Base-by-base conservation (phyloP, 345 rosid species). In the Acer saccharum region DNA sequence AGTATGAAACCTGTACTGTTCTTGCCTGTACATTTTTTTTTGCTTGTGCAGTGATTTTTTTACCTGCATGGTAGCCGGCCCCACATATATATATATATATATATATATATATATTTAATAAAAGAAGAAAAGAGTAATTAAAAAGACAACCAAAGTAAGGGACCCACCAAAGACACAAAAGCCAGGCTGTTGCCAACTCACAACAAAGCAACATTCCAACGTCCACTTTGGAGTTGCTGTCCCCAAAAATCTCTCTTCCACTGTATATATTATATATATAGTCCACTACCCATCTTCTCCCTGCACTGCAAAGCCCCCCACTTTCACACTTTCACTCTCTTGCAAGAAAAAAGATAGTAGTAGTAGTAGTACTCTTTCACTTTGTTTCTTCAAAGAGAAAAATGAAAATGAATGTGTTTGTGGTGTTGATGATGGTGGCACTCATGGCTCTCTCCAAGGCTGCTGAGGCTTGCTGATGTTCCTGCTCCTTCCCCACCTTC, bases 401-500 rank as follows among this genome's bases (percentile, higher is more conserved):
- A 71, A 75, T 79, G 84, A 85, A 79, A 72, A 76, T 81, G 86
- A 84, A 80, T 61, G 10, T 80, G 3, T 44, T 81, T 29, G 69
- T 69, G 7, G 80, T 79, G 20, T 6, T 83, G 72, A 27, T 83
- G 78, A 27, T 80, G 80, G 78, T 81, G 6, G 75, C 72, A 27
- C 72, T 86, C 74, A 82, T 78, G 87, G 82, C 84, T 23, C 62
- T 83, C 43, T 75, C 83, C 48, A 77, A 77, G 67, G 88, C 72
- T 1, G 65, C 39, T 4, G 39, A 84, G 0, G 88, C 88, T 46
- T 46, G 87, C 85, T 10, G 84, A 83, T 1, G 72, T 79, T 13
- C 90, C 90, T 16, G 82, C 90, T 0, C 90, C 90, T 2, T 17
- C 50, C 77, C 90, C 88, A 6, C 10, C 84, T 50, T 87, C 90